Evolutionary conservation across 140 eudicot species (phyloP).

Genomic region (Flaveria floridana): DNA sequence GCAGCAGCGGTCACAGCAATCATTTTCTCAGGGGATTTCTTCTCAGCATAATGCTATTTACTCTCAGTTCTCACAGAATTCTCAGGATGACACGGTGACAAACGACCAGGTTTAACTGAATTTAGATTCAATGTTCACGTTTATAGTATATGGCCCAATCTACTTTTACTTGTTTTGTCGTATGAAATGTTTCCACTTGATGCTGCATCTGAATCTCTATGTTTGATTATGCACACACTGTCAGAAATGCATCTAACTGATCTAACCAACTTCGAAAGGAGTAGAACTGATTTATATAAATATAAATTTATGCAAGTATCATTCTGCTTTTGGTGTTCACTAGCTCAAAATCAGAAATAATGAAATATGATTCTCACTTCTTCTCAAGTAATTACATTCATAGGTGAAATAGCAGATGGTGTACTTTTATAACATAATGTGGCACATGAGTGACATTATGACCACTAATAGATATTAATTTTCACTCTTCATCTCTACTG

Average conservation of each 20-base stretch:
- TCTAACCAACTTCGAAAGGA: conserved; percentile 13
- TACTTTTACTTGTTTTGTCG: conserved; percentile 14
- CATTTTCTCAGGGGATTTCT: conserved; percentile 78
- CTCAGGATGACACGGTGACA: conserved; percentile 56
- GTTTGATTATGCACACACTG: neutral
- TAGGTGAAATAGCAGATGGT: conserved; percentile 20
- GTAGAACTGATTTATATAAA: conserved; percentile 11
- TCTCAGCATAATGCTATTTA: conserved; percentile 63
- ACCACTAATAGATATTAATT: conserved; percentile 14
- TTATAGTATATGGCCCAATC: neutral
- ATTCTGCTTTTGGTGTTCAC: conserved; percentile 22
- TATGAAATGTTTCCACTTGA: conserved; percentile 1
- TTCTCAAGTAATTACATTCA: neutral
- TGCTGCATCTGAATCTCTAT: conserved; percentile 8
- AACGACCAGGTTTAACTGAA: conserved; percentile 45
- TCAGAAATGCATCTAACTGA: conserved; percentile 23
- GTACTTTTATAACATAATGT: conserved; percentile 7
- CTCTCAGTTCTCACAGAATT: conserved; percentile 82
- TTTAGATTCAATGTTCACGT: neutral
- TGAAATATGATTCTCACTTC: conserved; percentile 4
- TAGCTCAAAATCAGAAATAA: conserved; percentile 16
- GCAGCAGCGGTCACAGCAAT: conserved; percentile 73
- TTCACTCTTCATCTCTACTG: conserved; percentile 3
- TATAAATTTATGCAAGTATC: conserved; percentile 16
- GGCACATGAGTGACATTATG: conserved; percentile 2